Base-by-base conservation (phyloP, 73 alveolate genomes). In the Durusdinium trenchii region DNA sequence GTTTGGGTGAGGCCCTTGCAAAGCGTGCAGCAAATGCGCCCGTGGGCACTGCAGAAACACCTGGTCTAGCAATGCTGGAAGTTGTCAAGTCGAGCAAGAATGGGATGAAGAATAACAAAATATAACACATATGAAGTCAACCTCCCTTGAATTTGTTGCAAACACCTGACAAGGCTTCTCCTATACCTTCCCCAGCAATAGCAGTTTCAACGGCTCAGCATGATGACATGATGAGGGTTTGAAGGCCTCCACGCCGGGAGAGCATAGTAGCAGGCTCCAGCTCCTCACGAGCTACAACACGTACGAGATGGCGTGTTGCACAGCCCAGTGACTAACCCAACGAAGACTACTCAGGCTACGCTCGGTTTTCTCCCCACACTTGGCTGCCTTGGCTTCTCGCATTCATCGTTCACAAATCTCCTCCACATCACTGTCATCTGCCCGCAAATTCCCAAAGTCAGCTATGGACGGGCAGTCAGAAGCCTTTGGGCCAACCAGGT, bases 1-100 rank as follows among this genome's bases (percentile, higher is more conserved):
- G 79, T 30, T 12, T 32, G 28, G 26, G 79, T 64, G 42, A 64
- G 79, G 42, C 43, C 79, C 79, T 43, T 16, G 79, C 98, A 36
- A 91, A 91, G 30, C 98, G 98, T 89, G 71, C 98, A 35, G 67
- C 47, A 89, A 91, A 91, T 52, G 98, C 98, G 40, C 98, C 98
- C 6, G 89, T 69, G 6, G 98, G 98, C 46, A 69, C 47, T 28
- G 98, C 98, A 36, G 98, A 91, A 23, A 91, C 98, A 40, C 98
- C 98, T 91, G 98, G 9, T 36, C 42, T 10, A 9, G 94, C n/a
- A n/a, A n/a, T n/a, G n/a, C n/a, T n/a, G n/a, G n/a, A n/a, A n/a
- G n/a, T n/a, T n/a, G n/a, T n/a, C n/a, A n/a, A n/a, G n/a, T n/a
- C n/a, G n/a, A n/a, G n/a, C n/a, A n/a, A n/a, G n/a, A n/a, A n/a